These are phyloP conservation scores for Xylariaceae sp. DNA, from an alignment of 2,329 filamentous ascomycete species.

Conservation along the genomic window DNA sequence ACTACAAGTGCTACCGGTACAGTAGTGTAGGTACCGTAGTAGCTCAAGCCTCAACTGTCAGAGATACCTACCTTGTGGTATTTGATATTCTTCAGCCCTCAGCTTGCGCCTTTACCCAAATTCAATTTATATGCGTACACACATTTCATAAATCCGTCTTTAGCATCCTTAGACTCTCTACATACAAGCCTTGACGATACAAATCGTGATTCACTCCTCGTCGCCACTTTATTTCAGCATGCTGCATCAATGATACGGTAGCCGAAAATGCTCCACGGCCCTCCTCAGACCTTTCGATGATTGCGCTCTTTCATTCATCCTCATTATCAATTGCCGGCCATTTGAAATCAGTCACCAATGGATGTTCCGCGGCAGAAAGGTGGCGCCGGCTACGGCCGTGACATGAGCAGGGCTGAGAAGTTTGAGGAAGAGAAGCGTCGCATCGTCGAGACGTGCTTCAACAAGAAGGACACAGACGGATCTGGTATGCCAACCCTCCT, in stretches of 20 bases:
- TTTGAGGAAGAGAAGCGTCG: slow-evolving; percentile 97
- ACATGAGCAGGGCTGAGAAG: slow-evolving; percentile 69
- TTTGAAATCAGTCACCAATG: slow-evolving; percentile 34
- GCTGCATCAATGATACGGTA: background rate
- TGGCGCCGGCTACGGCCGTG: slow-evolving; percentile 44
- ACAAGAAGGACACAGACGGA: slow-evolving; percentile 85
- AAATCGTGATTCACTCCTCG: background rate
- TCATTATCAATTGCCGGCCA: slow-evolving; percentile 38
- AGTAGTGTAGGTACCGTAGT: too few species aligned
- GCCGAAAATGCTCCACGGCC: slow-evolving; percentile 39
- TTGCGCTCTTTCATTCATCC: slow-evolving; percentile 41
- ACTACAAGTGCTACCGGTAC: background rate
- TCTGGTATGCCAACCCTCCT: slow-evolving; percentile 66
- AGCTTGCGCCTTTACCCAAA: too few species aligned
- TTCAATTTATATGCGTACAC: background rate
- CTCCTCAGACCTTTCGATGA: slow-evolving; percentile 28
- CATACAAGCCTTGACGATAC: background rate
- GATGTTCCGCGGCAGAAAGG: slow-evolving; percentile 42
- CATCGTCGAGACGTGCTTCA: slow-evolving; percentile 94
- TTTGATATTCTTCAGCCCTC: background rate
- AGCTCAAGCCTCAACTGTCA: too few species aligned
- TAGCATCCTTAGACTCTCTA: background rate
- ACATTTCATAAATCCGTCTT: background rate
- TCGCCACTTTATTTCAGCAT: background rate
- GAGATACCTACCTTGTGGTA: background rate